Percentiles rank a stretch among this genome's conserved stretches.
Conservation (phyloP, 148 eudicot species). For the Pharnaceum exiguum region DNA sequence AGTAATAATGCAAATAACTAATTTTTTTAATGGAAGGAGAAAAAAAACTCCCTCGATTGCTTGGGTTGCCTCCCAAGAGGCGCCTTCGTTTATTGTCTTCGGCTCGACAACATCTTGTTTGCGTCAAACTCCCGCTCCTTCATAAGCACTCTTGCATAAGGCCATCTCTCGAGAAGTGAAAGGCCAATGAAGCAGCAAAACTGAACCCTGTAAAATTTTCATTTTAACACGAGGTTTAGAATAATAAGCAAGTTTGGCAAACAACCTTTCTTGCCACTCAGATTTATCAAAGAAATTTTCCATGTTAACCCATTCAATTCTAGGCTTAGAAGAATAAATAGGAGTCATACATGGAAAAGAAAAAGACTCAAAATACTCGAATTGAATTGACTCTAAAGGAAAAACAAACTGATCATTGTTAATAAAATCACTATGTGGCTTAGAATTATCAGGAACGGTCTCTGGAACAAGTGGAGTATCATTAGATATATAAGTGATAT, state of each 20-base stretch:
- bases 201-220: not conserved
- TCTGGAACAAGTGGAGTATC: too few species aligned
- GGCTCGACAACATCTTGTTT: not conserved
- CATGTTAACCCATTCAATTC: not conserved
- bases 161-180: not conserved
- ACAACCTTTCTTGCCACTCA: not conserved
- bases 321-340: not conserved
- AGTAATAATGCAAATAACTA: too few species aligned
- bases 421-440: too few species aligned
- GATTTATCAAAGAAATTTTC: not conserved
- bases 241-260: not conserved
- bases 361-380: too few species aligned
- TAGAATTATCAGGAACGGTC: too few species aligned
- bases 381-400: too few species aligned
- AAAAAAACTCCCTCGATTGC: not conserved
- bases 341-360: not conserved
- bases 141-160: not conserved
- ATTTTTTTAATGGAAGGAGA: too few species aligned
- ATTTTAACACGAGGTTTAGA: not conserved
- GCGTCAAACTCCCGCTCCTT: not conserved
- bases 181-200: not conserved
- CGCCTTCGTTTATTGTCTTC: not conserved
- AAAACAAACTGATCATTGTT: too few species aligned
- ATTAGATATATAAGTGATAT: too few species aligned
- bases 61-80: not conserved